These are phyloP conservation scores for Kwoniella europaea DNA, from an alignment of 768 basidiomycete genomes.

Conservation along the genomic window DNA sequence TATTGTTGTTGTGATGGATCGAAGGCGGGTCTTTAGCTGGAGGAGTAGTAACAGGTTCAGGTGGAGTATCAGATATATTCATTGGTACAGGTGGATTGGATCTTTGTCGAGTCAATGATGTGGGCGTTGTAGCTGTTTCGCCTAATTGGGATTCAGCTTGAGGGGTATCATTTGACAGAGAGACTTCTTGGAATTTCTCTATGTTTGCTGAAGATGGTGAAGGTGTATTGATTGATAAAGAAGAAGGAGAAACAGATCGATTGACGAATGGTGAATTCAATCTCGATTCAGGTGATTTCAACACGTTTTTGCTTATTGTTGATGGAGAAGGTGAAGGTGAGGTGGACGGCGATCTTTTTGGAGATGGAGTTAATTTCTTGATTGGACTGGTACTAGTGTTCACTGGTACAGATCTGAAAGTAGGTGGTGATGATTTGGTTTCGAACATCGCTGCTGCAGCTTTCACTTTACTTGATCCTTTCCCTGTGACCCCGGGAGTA, in stretches of 20 bases:
- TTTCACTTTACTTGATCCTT: slow-evolving; percentile 29
- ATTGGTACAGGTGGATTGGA: slow-evolving; percentile 28
- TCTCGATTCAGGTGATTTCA: not conserved
- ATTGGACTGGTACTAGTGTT: not conserved
- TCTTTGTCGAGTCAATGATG: not conserved
- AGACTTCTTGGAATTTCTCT: slow-evolving; percentile 25
- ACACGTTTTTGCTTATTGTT: slow-evolving; percentile 3
- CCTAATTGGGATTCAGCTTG: not conserved
- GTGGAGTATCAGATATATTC: slow-evolving; percentile 19
- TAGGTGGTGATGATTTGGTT: slow-evolving; percentile 14
- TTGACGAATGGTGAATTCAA: slow-evolving; percentile 17
- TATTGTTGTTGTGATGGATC: not conserved
- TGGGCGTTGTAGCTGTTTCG: not conserved
- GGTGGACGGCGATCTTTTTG: not conserved
- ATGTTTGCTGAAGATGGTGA: slow-evolving; percentile 1
- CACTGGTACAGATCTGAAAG: slow-evolving; percentile 12
- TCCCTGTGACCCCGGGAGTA: not conserved
- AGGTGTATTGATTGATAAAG: not conserved
- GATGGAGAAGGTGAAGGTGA: slow-evolving; percentile 16
- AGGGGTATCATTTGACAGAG: slow-evolving; percentile 16
- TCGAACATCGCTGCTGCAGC: slow-evolving; percentile 48
- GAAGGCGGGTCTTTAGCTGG: slow-evolving; percentile 25
- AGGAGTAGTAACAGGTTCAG: slow-evolving; percentile 32
- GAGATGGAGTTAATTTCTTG: not conserved
- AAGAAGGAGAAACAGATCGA: not conserved